Conservation (phyloP, 345 rosid genomes). For the Salix arbutifolia region DNA sequence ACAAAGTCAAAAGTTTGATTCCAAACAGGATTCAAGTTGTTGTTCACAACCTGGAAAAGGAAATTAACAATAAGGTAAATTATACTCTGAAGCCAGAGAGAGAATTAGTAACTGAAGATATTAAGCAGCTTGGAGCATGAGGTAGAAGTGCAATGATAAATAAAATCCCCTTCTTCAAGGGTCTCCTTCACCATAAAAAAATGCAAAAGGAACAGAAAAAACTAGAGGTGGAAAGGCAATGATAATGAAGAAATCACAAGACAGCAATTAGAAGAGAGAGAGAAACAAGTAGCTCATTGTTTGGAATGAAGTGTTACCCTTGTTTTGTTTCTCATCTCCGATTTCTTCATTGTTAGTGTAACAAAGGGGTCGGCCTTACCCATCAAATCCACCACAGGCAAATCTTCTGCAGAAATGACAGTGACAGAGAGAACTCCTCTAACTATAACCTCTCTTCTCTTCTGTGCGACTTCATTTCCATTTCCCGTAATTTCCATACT, state of each 20-base stretch:
- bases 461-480: slow-evolving; percentile 44
- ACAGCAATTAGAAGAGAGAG: not conserved
- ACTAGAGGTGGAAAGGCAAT: not conserved
- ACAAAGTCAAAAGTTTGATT: slow-evolving; percentile 97
- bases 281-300: not conserved
- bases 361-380: slow-evolving; percentile 97
- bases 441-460: slow-evolving; percentile 73
- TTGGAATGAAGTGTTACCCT: slow-evolving; percentile 31
- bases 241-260: not conserved
- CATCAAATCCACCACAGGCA: slow-evolving; percentile 75
- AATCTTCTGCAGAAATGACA: slow-evolving; percentile 89
- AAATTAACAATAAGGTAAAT: not conserved
- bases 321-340: slow-evolving; percentile 69
- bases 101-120: not conserved
- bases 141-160: not conserved
- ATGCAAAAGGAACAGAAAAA: not conserved
- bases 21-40: slow-evolving; percentile 92
- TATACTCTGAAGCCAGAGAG: not conserved
- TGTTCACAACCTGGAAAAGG: slow-evolving; percentile 71
- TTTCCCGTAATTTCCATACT: slow-evolving; percentile 43
- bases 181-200: not conserved
- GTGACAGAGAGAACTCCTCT: slow-evolving; percentile 92
- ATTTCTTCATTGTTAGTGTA: slow-evolving; percentile 81
- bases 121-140: not conserved
- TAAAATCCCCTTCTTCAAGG: not conserved